Percentiles rank a stretch among this genome's conserved stretches.
Evolutionary conservation across 768 basidiomycete species (phyloP).

Genomic region (Nidularia sp.): DNA sequence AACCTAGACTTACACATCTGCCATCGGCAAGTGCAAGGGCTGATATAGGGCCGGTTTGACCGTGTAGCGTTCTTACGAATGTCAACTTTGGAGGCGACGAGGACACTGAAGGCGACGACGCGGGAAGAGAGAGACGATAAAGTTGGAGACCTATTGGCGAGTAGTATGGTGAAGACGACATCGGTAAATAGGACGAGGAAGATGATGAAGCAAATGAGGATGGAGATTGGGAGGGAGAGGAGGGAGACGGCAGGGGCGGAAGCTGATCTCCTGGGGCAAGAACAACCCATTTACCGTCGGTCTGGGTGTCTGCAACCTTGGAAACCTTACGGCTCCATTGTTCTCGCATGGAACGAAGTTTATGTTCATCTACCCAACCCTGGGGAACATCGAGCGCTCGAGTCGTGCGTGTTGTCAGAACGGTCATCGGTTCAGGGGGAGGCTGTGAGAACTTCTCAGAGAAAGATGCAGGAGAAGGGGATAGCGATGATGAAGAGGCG

Average conservation of each 20-base stretch:
- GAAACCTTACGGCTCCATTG: conserved; percentile 78
- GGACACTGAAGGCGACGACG: conserved; percentile 38
- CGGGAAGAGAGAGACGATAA: conserved; percentile 66
- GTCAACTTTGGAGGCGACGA: conserved; percentile 58
- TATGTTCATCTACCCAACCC: conserved; percentile 68
- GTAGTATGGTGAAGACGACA: conserved; percentile 16
- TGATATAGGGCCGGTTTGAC: conserved; percentile 62
- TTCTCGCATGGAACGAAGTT: conserved; percentile 59
- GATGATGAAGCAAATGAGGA: conserved; percentile 17
- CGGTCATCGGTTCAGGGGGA: conserved; percentile 32
- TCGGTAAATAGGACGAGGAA: not conserved
- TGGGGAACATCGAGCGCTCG: conserved; percentile 69
- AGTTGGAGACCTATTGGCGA: conserved; percentile 61
- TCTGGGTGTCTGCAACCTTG: conserved; percentile 68
- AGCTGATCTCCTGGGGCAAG: conserved; percentile 53
- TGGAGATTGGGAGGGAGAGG: conserved; percentile 7
- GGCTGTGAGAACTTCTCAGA: conserved; percentile 3
- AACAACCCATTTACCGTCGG: conserved; percentile 85
- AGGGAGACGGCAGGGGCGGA: conserved; percentile 8
- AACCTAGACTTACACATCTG: conserved; percentile 72
- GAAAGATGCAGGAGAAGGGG: conserved; percentile 8
- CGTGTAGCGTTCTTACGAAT: conserved; percentile 69
- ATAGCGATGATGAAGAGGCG: conserved; percentile 10
- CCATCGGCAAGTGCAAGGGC: conserved; percentile 77
- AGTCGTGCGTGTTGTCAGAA: conserved; percentile 56